Base-by-base conservation (phyloP, 1,284 basidiomycete species). In the Pyrrhoderma lamaoense region DNA sequence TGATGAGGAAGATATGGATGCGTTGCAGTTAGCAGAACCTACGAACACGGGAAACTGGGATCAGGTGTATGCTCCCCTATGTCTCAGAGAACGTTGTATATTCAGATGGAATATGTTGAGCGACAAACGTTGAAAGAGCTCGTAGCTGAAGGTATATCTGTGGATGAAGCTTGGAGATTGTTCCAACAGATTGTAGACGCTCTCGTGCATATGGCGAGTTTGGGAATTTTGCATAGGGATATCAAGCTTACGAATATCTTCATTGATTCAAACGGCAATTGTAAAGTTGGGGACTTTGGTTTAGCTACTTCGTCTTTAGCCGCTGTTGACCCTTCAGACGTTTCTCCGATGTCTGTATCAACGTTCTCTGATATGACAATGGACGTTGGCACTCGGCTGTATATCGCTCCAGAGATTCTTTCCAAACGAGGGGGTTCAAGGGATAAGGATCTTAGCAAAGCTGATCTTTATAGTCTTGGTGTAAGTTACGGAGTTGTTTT, bases 241-340 rank as follows among this genome's bases (percentile, higher is more conserved):
- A 88, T 95, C 65, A 96, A 95, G 64, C 71, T 91, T 13, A 89
- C 87, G 0, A 95, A 95, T 60, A 92, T 95, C 55, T 90, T 95
- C 64, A 89, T 95, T 45, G 88, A 93, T 65, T 85, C 80, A 11
- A 87, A 87, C 53, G 91, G 90, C 3, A 90, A 96, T 59, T 85
- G 89, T 72, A 85, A 96, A 89, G 82, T 97, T 45, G 94, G 93
- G 21, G 94, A 97, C 67, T 97, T 97, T 63, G 94, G 94, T 34
- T 74, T 97, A 14, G 90, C 87, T 1, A 93, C 91, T 0, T 89
- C 89, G 1, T 89, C 86, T 64, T 71, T 90, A 34, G 82, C 82
- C 1, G 80, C 82, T 23, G 80, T 85, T 1, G 88, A 89, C 54
- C 76, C 82, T 8, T 77, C 81, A 0, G 78, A 85, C 61, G 66